Base-by-base conservation (phyloP, 2,329 filamentous ascomycete species). In the Colletotrichum chrysophilum region DNA sequence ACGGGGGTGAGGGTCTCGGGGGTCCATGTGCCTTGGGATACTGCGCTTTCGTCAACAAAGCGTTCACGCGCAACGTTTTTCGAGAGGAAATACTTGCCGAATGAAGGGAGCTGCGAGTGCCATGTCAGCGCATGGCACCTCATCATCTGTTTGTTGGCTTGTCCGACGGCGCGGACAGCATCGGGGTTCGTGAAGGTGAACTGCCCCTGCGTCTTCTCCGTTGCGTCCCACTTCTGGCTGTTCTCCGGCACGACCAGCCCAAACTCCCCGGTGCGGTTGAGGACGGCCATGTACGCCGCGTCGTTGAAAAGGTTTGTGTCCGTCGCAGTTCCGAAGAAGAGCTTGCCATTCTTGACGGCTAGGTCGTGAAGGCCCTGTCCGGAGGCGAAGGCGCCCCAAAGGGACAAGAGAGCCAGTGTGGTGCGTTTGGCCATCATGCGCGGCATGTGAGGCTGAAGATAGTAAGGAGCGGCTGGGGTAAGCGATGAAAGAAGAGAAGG, bases 81-180 rank as follows among this genome's bases (percentile, higher is more conserved):
- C 21, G 21, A 24, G 21, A 24, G 21, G 21, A 3, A 7, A 7
- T 3, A n/a, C 56, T 13, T 43, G 70, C 74, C 74, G 9, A 76
- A 94, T 34, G 83, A 81, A 2, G 89, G 88, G n/a, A 91, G 85
- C 82, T 91, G 89, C 43, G 86, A 89, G 84, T 94, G 88, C 92
- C 92, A 94, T 66, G 92, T 86, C 8, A 93, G 88, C 2, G 91
- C 91, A 81, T 94, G 92, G 82, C 92, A 93, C 69, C 92, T 87
- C 26, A 92, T 84, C 32, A 89, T 76, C 78, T 88, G 84, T 73
- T 82, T 79, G 34, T 86, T 84, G 61, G 83, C 79, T 52, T 81
- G 78, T n/a, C 88, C 88, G 68, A 88, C 82, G 28, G 83, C 80
- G 64, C 86, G 80, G 26, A 89, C 85, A 55, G 86, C 83, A 67